Evolutionary conservation across 179 eudicot species (phyloP).

Genomic region (Drosera spatulata): DNA sequence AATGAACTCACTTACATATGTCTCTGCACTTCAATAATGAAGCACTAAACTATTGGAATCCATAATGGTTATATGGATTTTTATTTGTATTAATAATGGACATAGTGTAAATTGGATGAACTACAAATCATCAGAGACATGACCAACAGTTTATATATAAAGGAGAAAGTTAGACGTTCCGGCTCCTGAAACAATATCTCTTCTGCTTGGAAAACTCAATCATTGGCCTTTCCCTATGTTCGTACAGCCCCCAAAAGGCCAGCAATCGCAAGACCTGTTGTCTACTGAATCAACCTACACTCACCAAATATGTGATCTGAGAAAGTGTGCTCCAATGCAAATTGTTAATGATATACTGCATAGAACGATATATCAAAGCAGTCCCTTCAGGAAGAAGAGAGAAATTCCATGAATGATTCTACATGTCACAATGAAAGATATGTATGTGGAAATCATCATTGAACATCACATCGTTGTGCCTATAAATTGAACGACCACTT

Average conservation of each 20-base stretch:
- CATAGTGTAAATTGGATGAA: background rate
- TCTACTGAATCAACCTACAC: constrained; percentile 40
- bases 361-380: no score
- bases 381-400: no score
- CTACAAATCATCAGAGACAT: background rate
- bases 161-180: constrained; percentile 54
- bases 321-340: no score
- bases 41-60: no score
- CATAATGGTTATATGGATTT: no score
- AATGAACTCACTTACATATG: no score
- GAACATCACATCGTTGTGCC: no score
- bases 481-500: constrained; percentile 99
- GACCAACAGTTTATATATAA: background rate
- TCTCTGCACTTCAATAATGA: no score
- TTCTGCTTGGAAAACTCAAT: constrained; percentile 92
- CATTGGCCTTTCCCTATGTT: constrained; percentile 90
- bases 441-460: constrained; percentile 95
- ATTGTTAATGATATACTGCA: no score
- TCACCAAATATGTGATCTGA: no score
- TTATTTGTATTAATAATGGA: no score
- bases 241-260: constrained; percentile 99
- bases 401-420: no score
- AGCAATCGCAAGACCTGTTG: constrained; percentile 98
- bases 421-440: background rate
- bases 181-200: constrained; percentile 98